A percentile compares a stretch with the other conserved stretches of the same genome.
These are phyloP conservation scores for Myochromella boudieri DNA, from an alignment of 768 basidiomycete species.

Conservation along the genomic window DNA sequence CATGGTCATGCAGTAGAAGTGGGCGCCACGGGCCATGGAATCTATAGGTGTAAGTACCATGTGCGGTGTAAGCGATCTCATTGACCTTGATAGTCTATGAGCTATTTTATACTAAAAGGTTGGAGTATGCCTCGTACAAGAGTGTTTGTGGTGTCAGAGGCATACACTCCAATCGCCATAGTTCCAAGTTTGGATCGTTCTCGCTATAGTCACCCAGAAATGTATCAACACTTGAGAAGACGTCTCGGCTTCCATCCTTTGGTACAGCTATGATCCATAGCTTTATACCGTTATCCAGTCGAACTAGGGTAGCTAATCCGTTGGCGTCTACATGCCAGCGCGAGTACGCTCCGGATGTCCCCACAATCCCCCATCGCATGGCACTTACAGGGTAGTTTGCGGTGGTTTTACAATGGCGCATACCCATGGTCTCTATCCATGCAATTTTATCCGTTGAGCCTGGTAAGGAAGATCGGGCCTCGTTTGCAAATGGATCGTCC, in stretches of 20 bases:
- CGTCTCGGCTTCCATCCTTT: not conserved
- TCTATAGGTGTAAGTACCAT: conserved; percentile 10
- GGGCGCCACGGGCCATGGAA: conserved; percentile 21
- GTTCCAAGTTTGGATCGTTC: not conserved
- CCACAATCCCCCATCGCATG: conserved; percentile 18
- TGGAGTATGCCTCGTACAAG: not conserved
- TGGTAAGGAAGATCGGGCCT: too few relatives aligned
- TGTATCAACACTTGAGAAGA: not conserved
- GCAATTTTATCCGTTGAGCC: not conserved
- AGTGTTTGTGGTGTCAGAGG: conserved; percentile 8
- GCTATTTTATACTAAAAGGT: not conserved
- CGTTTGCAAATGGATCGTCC: not conserved
- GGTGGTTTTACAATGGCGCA: not conserved
- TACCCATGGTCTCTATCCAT: not conserved
- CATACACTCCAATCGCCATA: conserved; percentile 3
- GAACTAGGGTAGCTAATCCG: conserved; percentile 14
- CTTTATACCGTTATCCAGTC: conserved; percentile 6
- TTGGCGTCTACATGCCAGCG: conserved; percentile 18
- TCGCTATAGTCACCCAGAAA: not conserved
- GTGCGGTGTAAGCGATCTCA: conserved; percentile 20
- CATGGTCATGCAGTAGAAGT: conserved; percentile 17
- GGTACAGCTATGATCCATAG: conserved; percentile 16
- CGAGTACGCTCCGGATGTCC: conserved; percentile 9
- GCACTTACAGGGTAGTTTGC: conserved; percentile 4
- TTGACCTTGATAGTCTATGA: conserved; percentile 3